Conservation (phyloP, 345 rosid genomes). For the Heritiera fomes region DNA sequence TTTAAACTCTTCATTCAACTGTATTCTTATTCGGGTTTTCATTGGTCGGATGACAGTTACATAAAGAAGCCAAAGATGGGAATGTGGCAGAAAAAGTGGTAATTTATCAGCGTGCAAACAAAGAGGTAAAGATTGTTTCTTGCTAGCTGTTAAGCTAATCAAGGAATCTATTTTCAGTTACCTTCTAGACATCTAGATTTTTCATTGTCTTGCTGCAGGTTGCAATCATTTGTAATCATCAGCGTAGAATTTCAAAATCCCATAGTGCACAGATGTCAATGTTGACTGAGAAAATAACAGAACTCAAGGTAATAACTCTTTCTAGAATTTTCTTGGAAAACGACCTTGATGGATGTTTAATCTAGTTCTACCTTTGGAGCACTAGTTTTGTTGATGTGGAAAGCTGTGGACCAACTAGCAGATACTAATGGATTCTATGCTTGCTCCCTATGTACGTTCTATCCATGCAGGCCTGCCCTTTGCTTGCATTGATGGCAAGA, state of each 20-base stretch:
- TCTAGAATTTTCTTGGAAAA: not conserved
- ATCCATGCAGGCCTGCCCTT: not conserved
- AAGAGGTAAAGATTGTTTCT: constrained; percentile 56
- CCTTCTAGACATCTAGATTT: constrained; percentile 2
- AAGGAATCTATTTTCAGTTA: not conserved
- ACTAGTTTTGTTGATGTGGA: not conserved
- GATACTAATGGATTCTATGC: too few relatives aligned
- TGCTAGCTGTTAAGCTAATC: not conserved
- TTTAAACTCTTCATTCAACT: not conserved
- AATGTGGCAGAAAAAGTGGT: constrained; percentile 72
- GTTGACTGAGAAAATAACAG: constrained; percentile 72
- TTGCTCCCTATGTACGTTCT: not conserved
- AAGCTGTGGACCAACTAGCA: not conserved
- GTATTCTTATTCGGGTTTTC: constrained; percentile 13
- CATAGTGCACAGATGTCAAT: constrained; percentile 79
- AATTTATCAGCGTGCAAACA: constrained; percentile 85
- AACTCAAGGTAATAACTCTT: constrained; percentile 58
- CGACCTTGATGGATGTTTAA: too few relatives aligned
- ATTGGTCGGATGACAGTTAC: constrained; percentile 56
- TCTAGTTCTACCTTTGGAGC: not conserved
- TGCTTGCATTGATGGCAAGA: not conserved
- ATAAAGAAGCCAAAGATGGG: constrained; percentile 67
- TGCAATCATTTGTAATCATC: constrained; percentile 99
- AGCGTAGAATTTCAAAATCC: constrained; percentile 81
- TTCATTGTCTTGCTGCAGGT: constrained; percentile 55